These are phyloP conservation scores for Arachnomyces sp. DNA, from an alignment of 2,329 filamentous ascomycete species.

Conservation along the genomic window DNA sequence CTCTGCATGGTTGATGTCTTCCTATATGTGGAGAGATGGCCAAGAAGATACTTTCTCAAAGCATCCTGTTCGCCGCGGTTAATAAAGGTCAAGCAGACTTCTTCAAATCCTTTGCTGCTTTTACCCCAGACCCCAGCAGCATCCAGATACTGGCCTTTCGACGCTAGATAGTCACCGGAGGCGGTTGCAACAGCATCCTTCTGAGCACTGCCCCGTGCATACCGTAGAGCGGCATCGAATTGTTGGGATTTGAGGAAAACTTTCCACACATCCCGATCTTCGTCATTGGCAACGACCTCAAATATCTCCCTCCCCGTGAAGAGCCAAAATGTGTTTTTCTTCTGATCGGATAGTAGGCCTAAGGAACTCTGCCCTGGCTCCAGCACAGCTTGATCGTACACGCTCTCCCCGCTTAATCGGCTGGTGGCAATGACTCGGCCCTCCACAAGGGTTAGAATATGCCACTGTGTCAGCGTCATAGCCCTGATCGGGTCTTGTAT, in stretches of 20 bases:
- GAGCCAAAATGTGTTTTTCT: slow-evolving; percentile 96
- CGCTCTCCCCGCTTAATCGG: slow-evolving; percentile 71
- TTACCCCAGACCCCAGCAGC: slow-evolving; percentile 86
- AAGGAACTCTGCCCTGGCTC: slow-evolving; percentile 69
- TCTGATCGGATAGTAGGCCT: slow-evolving; percentile 79
- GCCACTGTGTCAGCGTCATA: slow-evolving; percentile 85
- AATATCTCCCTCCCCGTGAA: slow-evolving; percentile 88
- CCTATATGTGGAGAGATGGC: slow-evolving; percentile 73
- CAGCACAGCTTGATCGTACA: slow-evolving; percentile 81
- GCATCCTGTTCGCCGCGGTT: slow-evolving; percentile 87
- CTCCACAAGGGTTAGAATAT: slow-evolving; percentile 75
- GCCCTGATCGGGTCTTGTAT: slow-evolving; percentile 67
- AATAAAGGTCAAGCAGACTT: slow-evolving; percentile 84
- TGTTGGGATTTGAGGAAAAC: slow-evolving; percentile 80
- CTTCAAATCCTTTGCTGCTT: slow-evolving; percentile 94
- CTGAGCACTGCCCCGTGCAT: slow-evolving; percentile 70
- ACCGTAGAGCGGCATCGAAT: slow-evolving; percentile 79
- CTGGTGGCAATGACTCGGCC: slow-evolving; percentile 78
- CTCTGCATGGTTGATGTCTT: slow-evolving; percentile 84
- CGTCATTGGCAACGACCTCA: slow-evolving; percentile 82
- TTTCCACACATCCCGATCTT: slow-evolving; percentile 89
- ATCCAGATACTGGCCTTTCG: slow-evolving; percentile 72
- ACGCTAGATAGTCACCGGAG: slow-evolving; percentile 79
- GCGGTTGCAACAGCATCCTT: slow-evolving; percentile 87
- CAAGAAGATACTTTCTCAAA: slow-evolving; percentile 76